phyloP scores from a whole-genome alignment of 495 filamentous ascomycete genomes.

The Hypoxylon trugodes region DNA sequence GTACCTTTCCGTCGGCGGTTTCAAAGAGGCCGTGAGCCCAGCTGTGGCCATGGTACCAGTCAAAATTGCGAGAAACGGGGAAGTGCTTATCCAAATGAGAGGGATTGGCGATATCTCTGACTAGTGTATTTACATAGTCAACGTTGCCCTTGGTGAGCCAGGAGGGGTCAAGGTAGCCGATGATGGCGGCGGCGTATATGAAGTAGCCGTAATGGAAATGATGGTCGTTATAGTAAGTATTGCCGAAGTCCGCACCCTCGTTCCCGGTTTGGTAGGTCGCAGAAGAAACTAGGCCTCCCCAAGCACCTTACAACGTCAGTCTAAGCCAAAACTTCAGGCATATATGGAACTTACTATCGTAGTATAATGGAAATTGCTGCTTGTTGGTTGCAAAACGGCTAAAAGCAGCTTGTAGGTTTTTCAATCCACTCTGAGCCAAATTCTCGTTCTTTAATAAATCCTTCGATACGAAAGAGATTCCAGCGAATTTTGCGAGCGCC shows the following conservation, averaged over 20 bases:
- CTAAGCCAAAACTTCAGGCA: not conserved
- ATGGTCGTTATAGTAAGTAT: slow-evolving; percentile 92
- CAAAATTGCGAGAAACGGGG: slow-evolving; percentile 86
- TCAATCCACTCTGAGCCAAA: slow-evolving; percentile 68
- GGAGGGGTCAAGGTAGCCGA: slow-evolving; percentile 77
- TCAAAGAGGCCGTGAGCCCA: slow-evolving; percentile 97
- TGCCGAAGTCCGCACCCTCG: slow-evolving; percentile 78
- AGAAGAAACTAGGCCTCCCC: slow-evolving; percentile 86
- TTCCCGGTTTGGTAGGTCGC: slow-evolving; percentile 81
- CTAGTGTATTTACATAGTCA: slow-evolving; percentile 81
- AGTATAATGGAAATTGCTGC: slow-evolving; percentile 81
- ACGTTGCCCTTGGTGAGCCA: slow-evolving; percentile 76
- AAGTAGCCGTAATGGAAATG: slow-evolving; percentile 96
- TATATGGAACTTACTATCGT: slow-evolving; percentile 65
- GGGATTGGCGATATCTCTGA: slow-evolving; percentile 83
- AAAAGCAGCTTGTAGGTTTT: slow-evolving; percentile 77
- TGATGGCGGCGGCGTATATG: slow-evolving; percentile 86
- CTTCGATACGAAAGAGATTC: slow-evolving; percentile 71
- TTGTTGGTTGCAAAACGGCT: slow-evolving; percentile 77
- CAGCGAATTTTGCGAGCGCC: slow-evolving; percentile 87
- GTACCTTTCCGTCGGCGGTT: slow-evolving; percentile 80
- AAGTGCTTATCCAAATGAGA: slow-evolving; percentile 75
- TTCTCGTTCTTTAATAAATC: slow-evolving; percentile 68
- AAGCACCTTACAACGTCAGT: slow-evolving; percentile 57
- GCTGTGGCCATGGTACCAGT: slow-evolving; percentile 95